These are phyloP conservation scores for Colletotrichum sp. DNA, from an alignment of 2,329 filamentous ascomycete species.

Conservation along the genomic window DNA sequence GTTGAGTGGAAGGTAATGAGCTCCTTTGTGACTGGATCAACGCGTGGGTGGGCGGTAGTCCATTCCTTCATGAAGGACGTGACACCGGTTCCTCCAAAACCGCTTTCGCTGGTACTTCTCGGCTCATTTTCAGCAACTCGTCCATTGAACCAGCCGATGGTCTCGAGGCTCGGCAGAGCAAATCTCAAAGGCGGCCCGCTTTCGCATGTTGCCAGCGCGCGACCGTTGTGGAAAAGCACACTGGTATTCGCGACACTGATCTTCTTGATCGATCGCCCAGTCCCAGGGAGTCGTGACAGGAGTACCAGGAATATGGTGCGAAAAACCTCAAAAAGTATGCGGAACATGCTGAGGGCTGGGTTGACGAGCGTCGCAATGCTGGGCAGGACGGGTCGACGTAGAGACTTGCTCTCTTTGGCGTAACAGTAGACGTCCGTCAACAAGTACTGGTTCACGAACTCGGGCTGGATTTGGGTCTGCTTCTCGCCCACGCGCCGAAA, in stretches of 20 bases:
- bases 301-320: constrained; percentile 63
- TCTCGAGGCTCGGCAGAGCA: constrained; percentile 67
- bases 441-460: constrained; percentile 74
- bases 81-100: constrained; percentile 60
- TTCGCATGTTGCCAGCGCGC: constrained; percentile 73
- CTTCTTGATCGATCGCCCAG: constrained; percentile 63
- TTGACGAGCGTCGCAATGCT: constrained; percentile 72
- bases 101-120: constrained; percentile 28
- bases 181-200: constrained; percentile 74
- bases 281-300: constrained; percentile 60
- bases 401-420: constrained; percentile 47
- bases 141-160: constrained; percentile 74
- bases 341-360: constrained; percentile 56
- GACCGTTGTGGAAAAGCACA: constrained; percentile 70
- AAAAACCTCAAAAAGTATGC: constrained; percentile 56
- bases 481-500: constrained; percentile 50
- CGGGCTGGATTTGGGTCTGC: constrained; percentile 53
- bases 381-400: constrained; percentile 65
- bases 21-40: constrained; percentile 69
- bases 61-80: constrained; percentile 71
- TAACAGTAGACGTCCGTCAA: constrained; percentile 70
- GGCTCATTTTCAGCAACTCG: constrained; percentile 56
- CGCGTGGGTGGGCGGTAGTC: constrained; percentile 73
- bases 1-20: constrained; percentile 72
- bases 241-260: constrained; percentile 76